Conservation (phyloP, 768 basidiomycete species). For the Tremella mesenterica region DNA sequence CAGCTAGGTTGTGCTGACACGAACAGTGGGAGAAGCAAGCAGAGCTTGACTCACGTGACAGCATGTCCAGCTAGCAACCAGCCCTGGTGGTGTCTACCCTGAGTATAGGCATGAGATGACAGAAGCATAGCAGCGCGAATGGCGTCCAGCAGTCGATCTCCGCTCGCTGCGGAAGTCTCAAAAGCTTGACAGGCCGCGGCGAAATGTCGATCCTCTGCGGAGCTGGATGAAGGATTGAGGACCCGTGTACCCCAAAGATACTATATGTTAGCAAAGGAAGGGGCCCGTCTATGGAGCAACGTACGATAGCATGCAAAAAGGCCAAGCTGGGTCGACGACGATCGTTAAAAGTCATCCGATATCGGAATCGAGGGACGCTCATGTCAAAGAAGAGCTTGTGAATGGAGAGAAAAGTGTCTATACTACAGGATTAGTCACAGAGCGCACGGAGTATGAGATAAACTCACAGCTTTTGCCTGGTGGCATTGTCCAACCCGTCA, state of each 20-base stretch:
- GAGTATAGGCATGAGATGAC: constrained; percentile 24
- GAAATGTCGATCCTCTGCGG: constrained; percentile 25
- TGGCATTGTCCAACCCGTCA: constrained; percentile 26
- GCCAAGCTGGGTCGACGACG: constrained; percentile 27
- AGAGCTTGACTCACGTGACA: constrained; percentile 11
- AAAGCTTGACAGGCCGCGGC: constrained; percentile 16
- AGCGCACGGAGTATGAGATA: background rate
- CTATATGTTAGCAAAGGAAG: constrained; percentile 4
- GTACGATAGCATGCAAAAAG: constrained; percentile 31
- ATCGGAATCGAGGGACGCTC: constrained; percentile 30
- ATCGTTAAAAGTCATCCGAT: constrained; percentile 29
- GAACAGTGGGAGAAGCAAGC: background rate
- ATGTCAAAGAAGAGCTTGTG: constrained; percentile 35
- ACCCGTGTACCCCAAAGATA: constrained; percentile 38
- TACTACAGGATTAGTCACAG: constrained; percentile 4
- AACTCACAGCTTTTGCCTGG: constrained; percentile 24
- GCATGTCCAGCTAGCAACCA: constrained; percentile 25
- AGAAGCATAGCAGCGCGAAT: constrained; percentile 32
- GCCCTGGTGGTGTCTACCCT: constrained; percentile 32
- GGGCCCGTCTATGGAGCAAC: background rate
- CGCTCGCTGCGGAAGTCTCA: constrained; percentile 18
- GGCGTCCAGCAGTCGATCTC: constrained; percentile 31
- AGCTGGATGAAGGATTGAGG: background rate
- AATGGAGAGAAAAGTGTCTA: constrained; percentile 28
- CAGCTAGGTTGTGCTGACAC: background rate